Evolutionary conservation across 495 filamentous ascomycete genomes (phyloP).

Genomic region (Penicillium longicatenatum): DNA sequence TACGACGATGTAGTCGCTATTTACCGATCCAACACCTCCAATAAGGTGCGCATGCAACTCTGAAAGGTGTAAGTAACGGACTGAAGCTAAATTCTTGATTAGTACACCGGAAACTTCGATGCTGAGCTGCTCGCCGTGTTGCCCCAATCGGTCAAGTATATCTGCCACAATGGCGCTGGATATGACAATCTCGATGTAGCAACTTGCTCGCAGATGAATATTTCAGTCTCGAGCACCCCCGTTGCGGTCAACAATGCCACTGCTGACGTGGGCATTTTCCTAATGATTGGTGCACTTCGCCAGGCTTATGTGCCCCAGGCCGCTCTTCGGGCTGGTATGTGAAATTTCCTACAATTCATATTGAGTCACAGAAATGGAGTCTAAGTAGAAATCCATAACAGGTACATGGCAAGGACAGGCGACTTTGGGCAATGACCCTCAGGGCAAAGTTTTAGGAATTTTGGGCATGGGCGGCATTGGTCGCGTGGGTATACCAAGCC

Average conservation of each 20-base stretch:
- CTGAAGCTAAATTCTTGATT: neutral
- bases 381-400: slow-evolving; percentile 17
- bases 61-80: neutral
- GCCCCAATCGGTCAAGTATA: slow-evolving; percentile 69
- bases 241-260: slow-evolving; percentile 70
- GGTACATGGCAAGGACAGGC: slow-evolving; percentile 54
- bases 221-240: slow-evolving; percentile 68
- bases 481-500: slow-evolving; percentile 30
- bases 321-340: slow-evolving; percentile 61
- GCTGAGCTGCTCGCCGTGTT: slow-evolving; percentile 58
- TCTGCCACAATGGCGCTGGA: slow-evolving; percentile 85
- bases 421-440: slow-evolving; percentile 65
- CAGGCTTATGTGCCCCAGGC: slow-evolving; percentile 63
- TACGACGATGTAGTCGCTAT: slow-evolving; percentile 61
- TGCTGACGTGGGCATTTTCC: slow-evolving; percentile 70
- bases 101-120: slow-evolving; percentile 64
- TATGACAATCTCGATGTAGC: slow-evolving; percentile 80
- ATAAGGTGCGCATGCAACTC: slow-evolving; percentile 40
- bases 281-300: slow-evolving; percentile 69
- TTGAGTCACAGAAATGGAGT: no score
- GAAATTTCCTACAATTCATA: neutral
- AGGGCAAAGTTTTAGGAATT: slow-evolving; percentile 73
- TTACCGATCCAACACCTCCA: slow-evolving; percentile 62
- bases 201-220: slow-evolving; percentile 62
- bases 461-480: slow-evolving; percentile 89